phyloP scores from a whole-genome alignment of 352 stramenopile genomes.

The Phytophthora tentaculata region DNA sequence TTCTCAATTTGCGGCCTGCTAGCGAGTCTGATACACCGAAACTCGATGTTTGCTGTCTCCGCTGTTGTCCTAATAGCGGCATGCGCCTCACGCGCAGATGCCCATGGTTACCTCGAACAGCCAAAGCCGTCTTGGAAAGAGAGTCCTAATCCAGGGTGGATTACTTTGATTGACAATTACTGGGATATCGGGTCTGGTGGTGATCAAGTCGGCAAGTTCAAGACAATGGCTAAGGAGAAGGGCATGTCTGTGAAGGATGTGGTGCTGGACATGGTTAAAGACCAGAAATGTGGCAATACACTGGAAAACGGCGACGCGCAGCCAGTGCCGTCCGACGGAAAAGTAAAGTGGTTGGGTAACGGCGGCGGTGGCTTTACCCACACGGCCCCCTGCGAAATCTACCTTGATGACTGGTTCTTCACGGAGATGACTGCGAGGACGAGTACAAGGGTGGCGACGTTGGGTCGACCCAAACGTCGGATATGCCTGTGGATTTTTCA shows the following conservation, averaged over 20 bases:
- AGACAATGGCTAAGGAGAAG: constrained; percentile 37
- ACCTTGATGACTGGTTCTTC: constrained; percentile 48
- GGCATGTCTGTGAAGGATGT: constrained; percentile 40
- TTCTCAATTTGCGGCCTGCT: too few relatives aligned
- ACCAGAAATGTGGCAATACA: constrained; percentile 44
- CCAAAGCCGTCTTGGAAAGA: not conserved
- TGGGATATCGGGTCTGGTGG: constrained; percentile 40
- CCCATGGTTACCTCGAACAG: not conserved
- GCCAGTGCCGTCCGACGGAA: constrained; percentile 39
- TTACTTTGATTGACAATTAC: constrained; percentile 34
- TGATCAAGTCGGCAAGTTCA: constrained; percentile 38
- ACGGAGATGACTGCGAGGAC: constrained; percentile 46
- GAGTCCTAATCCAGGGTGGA: constrained; percentile 4
- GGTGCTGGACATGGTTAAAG: constrained; percentile 39
- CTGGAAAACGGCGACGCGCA: constrained; percentile 33
- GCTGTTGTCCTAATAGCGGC: too few relatives aligned
- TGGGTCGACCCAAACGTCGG: constrained; percentile 20
- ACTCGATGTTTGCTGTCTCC: too few relatives aligned
- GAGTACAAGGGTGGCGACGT: constrained; percentile 30
- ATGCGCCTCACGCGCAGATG: not conserved
- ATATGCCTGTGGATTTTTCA: constrained; percentile 46
- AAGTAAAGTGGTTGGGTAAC: constrained; percentile 38
- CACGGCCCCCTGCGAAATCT: constrained; percentile 48
- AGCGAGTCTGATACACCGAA: too few relatives aligned
- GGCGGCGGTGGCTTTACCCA: constrained; percentile 40